A percentile compares a stretch with the other conserved stretches of the same genome.
Conservation (phyloP, 306 rosid genomes). For the Trichosanthes cucumerina region DNA sequence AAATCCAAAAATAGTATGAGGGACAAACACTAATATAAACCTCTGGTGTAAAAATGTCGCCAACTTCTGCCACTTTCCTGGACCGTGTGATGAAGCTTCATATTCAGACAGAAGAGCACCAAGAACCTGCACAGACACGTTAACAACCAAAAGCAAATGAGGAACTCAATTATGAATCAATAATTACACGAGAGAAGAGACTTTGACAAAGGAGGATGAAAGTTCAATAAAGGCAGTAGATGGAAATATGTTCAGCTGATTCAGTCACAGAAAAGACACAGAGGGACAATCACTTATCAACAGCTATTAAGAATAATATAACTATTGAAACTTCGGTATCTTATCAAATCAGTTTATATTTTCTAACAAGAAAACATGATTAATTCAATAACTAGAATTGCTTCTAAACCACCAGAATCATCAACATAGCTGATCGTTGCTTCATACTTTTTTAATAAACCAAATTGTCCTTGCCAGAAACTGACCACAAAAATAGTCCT, state of each 20-base stretch:
- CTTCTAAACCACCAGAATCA: not conserved
- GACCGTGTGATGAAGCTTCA: slow-evolving; percentile 67
- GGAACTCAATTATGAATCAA: not conserved
- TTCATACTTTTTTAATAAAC: not conserved
- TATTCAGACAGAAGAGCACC: slow-evolving; percentile 78
- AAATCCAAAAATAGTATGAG: not conserved
- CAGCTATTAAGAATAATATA: not conserved
- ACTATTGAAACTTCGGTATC: not conserved
- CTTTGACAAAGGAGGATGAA: not conserved
- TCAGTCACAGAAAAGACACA: not conserved
- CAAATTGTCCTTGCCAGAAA: not conserved
- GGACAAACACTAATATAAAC: slow-evolving; percentile 27
- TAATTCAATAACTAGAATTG: not conserved
- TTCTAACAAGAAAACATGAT: not conserved
- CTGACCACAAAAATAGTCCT: not conserved
- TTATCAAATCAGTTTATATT: not conserved
- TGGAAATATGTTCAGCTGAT: not conserved
- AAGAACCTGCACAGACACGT: slow-evolving; percentile 52
- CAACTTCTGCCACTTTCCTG: slow-evolving; percentile 83
- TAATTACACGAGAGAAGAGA: not conserved
- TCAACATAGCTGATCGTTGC: not conserved
- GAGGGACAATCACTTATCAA: not conserved
- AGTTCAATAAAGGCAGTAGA: not conserved
- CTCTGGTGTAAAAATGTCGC: slow-evolving; percentile 68
- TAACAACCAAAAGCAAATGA: slow-evolving; percentile 3